Conservation (phyloP, 371 early-diverging fungal genomes). For the Circinella umbellata region DNA sequence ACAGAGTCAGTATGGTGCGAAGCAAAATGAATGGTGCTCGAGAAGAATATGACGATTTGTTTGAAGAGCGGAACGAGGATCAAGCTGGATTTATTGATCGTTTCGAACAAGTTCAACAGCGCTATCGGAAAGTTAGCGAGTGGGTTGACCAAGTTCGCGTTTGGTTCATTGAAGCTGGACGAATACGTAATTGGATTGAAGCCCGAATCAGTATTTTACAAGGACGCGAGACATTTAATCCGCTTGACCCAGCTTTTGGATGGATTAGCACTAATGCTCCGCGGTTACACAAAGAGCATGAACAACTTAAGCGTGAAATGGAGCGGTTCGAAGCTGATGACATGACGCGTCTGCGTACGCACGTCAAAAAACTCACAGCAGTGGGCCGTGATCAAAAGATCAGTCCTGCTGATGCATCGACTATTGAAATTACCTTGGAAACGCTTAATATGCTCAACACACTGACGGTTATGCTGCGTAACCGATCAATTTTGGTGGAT, state of each 20-base stretch:
- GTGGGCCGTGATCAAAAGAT: conserved; percentile 26
- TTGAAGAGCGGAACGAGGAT: conserved; percentile 11
- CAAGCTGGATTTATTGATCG: conserved; percentile 22
- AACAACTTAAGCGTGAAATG: conserved; percentile 45
- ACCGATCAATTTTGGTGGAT: conserved; percentile 24
- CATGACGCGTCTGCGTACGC: conserved; percentile 55
- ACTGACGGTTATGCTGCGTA: conserved; percentile 24
- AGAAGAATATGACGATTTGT: conserved; percentile 38
- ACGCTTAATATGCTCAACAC: conserved; percentile 42
- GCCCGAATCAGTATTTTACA: conserved; percentile 40
- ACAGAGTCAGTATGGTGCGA: conserved; percentile 36
- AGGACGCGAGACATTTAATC: conserved; percentile 26
- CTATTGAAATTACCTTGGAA: conserved; percentile 52
- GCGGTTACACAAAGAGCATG: conserved; percentile 23
- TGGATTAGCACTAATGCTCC: conserved; percentile 20
- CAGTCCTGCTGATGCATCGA: conserved; percentile 55
- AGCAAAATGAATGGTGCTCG: conserved; percentile 31
- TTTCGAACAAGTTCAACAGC: conserved; percentile 29
- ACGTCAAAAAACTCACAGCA: conserved; percentile 47
- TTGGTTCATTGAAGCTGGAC: conserved; percentile 59
- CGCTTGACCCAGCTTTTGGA: conserved; percentile 26
- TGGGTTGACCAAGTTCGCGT: conserved; percentile 60
- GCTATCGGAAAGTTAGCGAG: conserved; percentile 39
- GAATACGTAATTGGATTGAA: conserved; percentile 56
- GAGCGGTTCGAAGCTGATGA: conserved; percentile 58